phyloP scores from a whole-genome alignment of 345 rosid genomes.

The Populus davidiana region DNA sequence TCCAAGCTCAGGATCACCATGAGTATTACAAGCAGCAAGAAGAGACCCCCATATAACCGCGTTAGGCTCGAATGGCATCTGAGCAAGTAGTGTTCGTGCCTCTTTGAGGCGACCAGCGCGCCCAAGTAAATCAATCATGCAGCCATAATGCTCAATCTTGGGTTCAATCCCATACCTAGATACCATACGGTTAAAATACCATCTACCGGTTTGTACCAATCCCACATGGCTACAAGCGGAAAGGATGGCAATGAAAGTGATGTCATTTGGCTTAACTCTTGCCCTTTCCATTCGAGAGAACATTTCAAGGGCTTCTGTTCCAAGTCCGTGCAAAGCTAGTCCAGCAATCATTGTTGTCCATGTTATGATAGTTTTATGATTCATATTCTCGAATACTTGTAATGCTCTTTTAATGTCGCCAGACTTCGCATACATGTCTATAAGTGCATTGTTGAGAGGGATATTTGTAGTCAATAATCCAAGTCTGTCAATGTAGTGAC shows the following conservation, averaged over 20 bases:
- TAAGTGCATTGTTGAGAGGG: slow-evolving; percentile 55
- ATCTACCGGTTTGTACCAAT: slow-evolving; percentile 48
- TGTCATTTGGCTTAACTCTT: slow-evolving; percentile 47
- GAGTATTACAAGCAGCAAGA: slow-evolving; percentile 61
- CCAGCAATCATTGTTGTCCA: slow-evolving; percentile 78
- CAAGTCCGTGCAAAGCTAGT: slow-evolving; percentile 62
- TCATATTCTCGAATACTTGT: slow-evolving; percentile 45
- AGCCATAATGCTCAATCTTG: slow-evolving; percentile 68
- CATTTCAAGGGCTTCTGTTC: slow-evolving; percentile 58
- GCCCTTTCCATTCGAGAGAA: slow-evolving; percentile 58
- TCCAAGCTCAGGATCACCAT: slow-evolving; percentile 55
- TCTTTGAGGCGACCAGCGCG: slow-evolving; percentile 61
- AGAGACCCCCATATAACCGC: slow-evolving; percentile 83
- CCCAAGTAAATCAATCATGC: slow-evolving; percentile 65
- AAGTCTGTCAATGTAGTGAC: slow-evolving; percentile 35
- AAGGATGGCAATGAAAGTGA: slow-evolving; percentile 72
- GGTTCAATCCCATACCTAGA: slow-evolving; percentile 41
- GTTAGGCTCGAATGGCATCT: slow-evolving; percentile 65
- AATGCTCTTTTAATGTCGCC: slow-evolving; percentile 56
- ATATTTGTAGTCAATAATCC: slow-evolving; percentile 38
- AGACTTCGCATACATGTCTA: slow-evolving; percentile 73
- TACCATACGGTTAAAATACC: slow-evolving; percentile 45
- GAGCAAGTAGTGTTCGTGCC: slow-evolving; percentile 42
- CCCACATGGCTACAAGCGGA: slow-evolving; percentile 77
- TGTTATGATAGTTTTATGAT: slow-evolving; percentile 46